Percentiles rank a stretch among this genome's conserved stretches.
Conservation (phyloP, 768 basidiomycete species). For the Trametes gibbosa region DNA sequence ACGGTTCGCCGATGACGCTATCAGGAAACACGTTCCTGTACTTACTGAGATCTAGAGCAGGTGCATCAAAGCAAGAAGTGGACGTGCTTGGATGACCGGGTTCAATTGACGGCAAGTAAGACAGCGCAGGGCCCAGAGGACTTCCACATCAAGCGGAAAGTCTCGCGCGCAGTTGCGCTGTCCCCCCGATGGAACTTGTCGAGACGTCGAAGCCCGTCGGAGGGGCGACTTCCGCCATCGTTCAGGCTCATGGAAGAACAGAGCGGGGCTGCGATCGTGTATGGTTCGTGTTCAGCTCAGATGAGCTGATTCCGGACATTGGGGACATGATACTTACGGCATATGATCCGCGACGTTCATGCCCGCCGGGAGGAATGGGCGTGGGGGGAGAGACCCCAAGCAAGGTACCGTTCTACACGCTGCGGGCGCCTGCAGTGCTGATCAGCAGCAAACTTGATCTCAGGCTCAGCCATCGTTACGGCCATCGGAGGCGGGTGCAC, state of each 20-base stretch:
- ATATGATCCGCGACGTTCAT: background rate
- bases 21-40: background rate
- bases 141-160: background rate
- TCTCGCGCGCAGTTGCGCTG: background rate
- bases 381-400: background rate
- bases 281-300: background rate
- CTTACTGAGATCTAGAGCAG: too few species aligned
- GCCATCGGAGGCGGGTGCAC: background rate
- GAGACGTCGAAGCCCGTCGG: constrained; percentile 5
- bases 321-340: background rate
- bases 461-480: too few species aligned
- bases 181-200: background rate
- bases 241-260: background rate
- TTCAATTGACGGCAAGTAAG: background rate
- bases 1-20: background rate
- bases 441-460: background rate
- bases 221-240: background rate
- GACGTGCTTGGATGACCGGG: background rate
- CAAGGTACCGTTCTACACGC: too few species aligned
- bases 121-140: background rate
- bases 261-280: background rate
- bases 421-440: background rate
- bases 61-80: background rate
- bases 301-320: background rate
- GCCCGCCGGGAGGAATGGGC: background rate